Percentiles rank a stretch among this genome's conserved stretches.
These are phyloP conservation scores for Prunus yedoensis DNA, from an alignment of 331 rosid genomes.

Conservation along the genomic window DNA sequence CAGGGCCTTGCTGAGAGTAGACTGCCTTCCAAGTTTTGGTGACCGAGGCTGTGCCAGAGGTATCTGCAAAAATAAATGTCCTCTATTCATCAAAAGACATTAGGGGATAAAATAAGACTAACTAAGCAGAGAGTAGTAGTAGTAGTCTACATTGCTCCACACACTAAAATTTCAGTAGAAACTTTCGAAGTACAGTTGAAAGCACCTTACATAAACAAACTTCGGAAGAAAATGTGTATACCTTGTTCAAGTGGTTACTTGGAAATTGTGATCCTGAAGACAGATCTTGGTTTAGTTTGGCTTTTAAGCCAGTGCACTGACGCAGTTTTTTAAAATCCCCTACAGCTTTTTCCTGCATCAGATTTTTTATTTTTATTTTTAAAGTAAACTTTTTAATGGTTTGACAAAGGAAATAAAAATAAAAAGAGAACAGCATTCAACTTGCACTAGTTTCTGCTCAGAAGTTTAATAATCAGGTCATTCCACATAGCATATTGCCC, in stretches of 20 bases:
- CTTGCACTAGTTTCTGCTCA: constrained; percentile 1
- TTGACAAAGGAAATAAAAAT: neutral
- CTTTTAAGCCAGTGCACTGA: constrained; percentile 36
- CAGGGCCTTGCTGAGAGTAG: constrained; percentile 28
- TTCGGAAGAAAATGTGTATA: constrained; percentile 24
- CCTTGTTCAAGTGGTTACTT: constrained; percentile 49
- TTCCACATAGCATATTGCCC: neutral
- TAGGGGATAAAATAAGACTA: neutral
- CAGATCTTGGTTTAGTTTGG: constrained; percentile 43
- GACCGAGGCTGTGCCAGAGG: constrained; percentile 37
- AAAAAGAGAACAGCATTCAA: neutral
- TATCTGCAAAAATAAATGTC: constrained; percentile 33
- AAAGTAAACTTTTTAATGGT: neutral
- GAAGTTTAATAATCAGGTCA: neutral
- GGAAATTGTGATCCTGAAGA: constrained; percentile 29
- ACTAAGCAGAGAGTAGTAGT: neutral
- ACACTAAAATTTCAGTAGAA: neutral
- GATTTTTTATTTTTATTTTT: neutral
- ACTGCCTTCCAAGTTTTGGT: constrained; percentile 41
- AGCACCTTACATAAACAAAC: constrained; percentile 5
- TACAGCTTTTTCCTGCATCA: constrained; percentile 46
- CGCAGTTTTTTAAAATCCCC: constrained; percentile 35
- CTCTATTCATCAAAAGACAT: neutral
- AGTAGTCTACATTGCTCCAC: too few species aligned
- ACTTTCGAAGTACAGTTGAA: constrained; percentile 19